Base-by-base conservation (phyloP, 805 yeast genomes). In the Cyberlindnera euphorbiiphila region DNA sequence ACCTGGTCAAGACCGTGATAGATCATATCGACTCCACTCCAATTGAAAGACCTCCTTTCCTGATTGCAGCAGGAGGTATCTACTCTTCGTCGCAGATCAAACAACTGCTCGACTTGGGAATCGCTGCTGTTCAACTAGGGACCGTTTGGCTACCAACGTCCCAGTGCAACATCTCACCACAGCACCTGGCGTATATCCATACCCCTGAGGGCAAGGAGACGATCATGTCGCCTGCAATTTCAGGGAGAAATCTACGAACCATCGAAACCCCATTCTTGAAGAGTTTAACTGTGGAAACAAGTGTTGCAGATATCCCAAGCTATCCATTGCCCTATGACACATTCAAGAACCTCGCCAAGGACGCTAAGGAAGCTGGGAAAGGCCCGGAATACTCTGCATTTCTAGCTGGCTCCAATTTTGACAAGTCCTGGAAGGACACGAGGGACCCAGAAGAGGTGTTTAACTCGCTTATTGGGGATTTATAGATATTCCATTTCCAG, bases 41-140 rank as follows among this genome's bases (percentile, higher is more conserved):
- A 1, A 5, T 37, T 8, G 32, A 12, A 1, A 25, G 35, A 2
- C 37, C 36, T 2, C 54, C 66, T 4, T 54, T 51, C 38, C 29
- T 70, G 1, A 57, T 78, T 19, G 73, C 79, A 0, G 69, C 81
- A 4, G 83, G 83, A 13, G 82, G 83, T 0, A 65, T 78, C 12
- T 51, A 57, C 43, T 61, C 61, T 35, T 57, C 63, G 1, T 15
- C 32, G 4, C 56, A 57, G 6, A 57, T 67, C 14, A 49, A 56
- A 6, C 46, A 46, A 2, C 64, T 61, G 21, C 45, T 73, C 9
- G 37, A 51, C 0, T 39, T 45, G 5, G 80, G 81, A 0, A 76
- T 78, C 2, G 60, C 71, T 4, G 78, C 69, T 0, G 79, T 71
- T 9, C 81, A 73, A 39, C n/a, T 76, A 25, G 84, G 84, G 0